Percentiles rank a stretch among this genome's conserved stretches.
Evolutionary conservation across 23 red algal genomes (phyloP).

Genomic region (Cyanidium caldarium): DNA sequence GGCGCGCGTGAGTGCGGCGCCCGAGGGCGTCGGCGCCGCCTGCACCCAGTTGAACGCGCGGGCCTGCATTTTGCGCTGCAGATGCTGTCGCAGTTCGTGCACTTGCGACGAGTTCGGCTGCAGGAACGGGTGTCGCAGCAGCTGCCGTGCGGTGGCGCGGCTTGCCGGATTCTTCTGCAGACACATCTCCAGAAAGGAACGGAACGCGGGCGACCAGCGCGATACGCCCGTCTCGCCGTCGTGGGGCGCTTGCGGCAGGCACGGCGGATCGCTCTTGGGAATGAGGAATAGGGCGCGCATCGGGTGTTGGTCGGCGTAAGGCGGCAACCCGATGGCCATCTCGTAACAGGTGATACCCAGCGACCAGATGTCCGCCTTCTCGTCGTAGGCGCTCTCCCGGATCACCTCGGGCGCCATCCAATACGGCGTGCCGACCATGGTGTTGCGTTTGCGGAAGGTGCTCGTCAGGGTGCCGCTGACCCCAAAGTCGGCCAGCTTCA

Average conservation of each 20-base stretch:
- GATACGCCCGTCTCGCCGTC: not conserved
- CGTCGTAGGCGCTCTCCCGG: constrained; percentile 66
- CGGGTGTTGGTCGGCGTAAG: constrained; percentile 73
- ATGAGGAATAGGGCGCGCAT: constrained; percentile 83
- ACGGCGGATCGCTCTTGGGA: constrained; percentile 69
- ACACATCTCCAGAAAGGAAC: constrained; percentile 40
- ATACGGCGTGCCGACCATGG: constrained; percentile 79
- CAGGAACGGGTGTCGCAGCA: constrained; percentile 46
- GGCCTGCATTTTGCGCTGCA: not conserved
- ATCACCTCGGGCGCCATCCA: constrained; percentile 99
- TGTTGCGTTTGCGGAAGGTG: constrained; percentile 80
- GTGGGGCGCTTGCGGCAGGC: constrained; percentile 30
- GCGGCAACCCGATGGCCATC: constrained; percentile 61
- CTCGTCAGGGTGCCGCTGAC: constrained; percentile 73
- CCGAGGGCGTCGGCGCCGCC: no score
- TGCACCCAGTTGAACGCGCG: no score
- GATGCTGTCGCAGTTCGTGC: not conserved
- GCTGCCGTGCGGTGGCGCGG: constrained; percentile 32
- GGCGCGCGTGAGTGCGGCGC: no score
- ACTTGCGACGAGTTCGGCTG: not conserved
- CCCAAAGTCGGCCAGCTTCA: constrained; percentile 99
- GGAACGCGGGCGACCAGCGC: constrained; percentile 15
- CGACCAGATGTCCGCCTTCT: constrained; percentile 99
- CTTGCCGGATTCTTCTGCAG: constrained; percentile 41
- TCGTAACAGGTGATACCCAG: constrained; percentile 72